A percentile compares a stretch with the other conserved stretches of the same genome.
Conservation (phyloP, 2,329 filamentous ascomycete genomes). For the Beauveria scarabaeidicola region DNA sequence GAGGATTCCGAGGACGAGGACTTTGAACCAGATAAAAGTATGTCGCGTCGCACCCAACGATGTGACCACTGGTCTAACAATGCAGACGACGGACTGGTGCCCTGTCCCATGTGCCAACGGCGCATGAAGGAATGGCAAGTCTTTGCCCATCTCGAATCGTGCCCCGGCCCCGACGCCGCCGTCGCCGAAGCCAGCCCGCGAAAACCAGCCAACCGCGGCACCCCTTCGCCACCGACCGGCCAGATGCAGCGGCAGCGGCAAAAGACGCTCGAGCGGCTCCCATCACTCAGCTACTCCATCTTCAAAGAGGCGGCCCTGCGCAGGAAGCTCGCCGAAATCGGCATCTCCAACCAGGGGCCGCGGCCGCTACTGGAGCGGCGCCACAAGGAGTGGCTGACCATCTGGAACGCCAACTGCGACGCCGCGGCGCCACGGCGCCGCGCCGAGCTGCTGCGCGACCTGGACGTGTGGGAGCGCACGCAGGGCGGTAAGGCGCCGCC, state of each 20-base stretch:
- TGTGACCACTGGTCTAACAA: too few relatives aligned
- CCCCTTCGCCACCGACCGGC: constrained; percentile 1
- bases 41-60: not conserved
- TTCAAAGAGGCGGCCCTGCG: constrained; percentile 70
- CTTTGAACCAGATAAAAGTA: constrained; percentile 22
- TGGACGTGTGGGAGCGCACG: constrained; percentile 81
- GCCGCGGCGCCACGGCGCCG: constrained; percentile 64
- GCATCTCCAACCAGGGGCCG: constrained; percentile 62
- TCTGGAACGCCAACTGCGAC: constrained; percentile 97
- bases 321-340: constrained; percentile 74
- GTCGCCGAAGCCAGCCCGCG: constrained; percentile 8
- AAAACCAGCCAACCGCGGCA: not conserved
- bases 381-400: constrained; percentile 86
- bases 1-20: constrained; percentile 23
- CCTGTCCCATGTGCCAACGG: constrained; percentile 72
- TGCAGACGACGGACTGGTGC: constrained; percentile 63
- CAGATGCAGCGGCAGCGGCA: constrained; percentile 21
- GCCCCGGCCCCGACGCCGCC: constrained; percentile 28
- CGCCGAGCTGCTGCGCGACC: constrained; percentile 62
- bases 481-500: constrained; percentile 55
- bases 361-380: constrained; percentile 65
- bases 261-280: constrained; percentile 53
- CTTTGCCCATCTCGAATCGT: constrained; percentile 72
- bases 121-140: constrained; percentile 75
- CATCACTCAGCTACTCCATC: constrained; percentile 77